Conservation (phyloP, 2,329 filamentous ascomycete genomes). For the Ceratocystis alfenasii region DNA sequence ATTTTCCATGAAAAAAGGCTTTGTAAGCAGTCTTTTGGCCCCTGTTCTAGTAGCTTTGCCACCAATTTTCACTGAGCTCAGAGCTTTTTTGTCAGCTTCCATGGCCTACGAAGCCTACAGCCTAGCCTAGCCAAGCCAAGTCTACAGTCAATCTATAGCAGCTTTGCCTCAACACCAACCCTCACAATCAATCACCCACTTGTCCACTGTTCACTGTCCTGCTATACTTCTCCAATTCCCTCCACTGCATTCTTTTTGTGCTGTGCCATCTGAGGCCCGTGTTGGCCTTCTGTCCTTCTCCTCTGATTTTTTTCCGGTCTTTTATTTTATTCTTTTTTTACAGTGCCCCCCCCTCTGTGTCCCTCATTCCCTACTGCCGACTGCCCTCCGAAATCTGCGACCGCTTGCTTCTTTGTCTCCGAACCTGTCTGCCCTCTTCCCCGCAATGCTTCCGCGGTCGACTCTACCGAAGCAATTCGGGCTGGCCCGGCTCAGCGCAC, state of each 20-base stretch:
- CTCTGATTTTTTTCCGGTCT: neutral
- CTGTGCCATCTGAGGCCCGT: neutral
- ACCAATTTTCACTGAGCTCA: neutral
- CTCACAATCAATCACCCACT: neutral
- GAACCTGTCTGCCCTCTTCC: neutral
- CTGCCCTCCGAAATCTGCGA: neutral
- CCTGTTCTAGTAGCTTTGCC: neutral
- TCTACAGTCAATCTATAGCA: too few relatives aligned
- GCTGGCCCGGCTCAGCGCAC: conserved; percentile 16
- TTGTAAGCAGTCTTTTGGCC: conserved; percentile 16
- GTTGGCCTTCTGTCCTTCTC: conserved; percentile 3
- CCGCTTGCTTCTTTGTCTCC: neutral
- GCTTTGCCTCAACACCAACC: too few relatives aligned
- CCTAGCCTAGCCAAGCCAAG: neutral
- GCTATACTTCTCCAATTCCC: neutral
- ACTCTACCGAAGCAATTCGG: conserved; percentile 18
- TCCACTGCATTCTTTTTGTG: neutral
- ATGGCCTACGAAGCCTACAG: neutral
- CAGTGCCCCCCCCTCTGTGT: neutral
- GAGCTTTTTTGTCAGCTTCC: neutral
- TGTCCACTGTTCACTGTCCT: neutral
- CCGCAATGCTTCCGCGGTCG: conserved; percentile 20
- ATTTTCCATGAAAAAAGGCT: conserved; percentile 20
- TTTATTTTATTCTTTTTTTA: neutral
- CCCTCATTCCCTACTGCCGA: neutral